Evolutionary conservation across 2,329 filamentous ascomycete species (phyloP), one percentile per base, ranked within the genome.

Genomic region (Trichoderma polysporum): DNA sequence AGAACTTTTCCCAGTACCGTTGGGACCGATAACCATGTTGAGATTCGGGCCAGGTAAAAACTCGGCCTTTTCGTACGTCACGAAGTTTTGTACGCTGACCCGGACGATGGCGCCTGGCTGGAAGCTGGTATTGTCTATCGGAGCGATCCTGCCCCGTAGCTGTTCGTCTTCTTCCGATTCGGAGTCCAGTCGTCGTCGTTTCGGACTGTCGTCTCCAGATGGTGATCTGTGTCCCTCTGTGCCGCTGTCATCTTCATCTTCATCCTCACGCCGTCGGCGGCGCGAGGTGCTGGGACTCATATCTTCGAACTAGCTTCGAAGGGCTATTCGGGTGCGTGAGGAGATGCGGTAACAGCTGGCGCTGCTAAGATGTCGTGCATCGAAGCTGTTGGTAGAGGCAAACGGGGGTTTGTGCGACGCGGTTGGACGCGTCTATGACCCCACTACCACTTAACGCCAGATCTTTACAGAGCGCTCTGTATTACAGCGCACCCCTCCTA

Each of bases 21-120:
- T 99, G n/a, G 95, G 95, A 0, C 95, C 95, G 72, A 99, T 97
- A 62, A 99, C 90, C 94, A 99, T 98, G 77, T 99, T 99, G 74
- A 99, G 79, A 76, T 92, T 94, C 0, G 95, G 94, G 0, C 95
- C 95, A 13, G 93, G 93, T 67, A 90, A 88, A 78, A 98, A 97
- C 71, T 97, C 94, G 65, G 93, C 94, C 62, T 90, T 88, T 58
- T 92, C 93, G 79, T 99, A 99, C 0, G 95, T 99, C 65, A 99
- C 93, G 73, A 99, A 99, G 78, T 98, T 92, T 57, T 85, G 86
- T 52, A 98, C 85, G 71, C 88, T 90, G 56, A 99, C 93, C 39
- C 94, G 88, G 57, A 97, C 89, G 71, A 99, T 96, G 10, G 95
- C 90, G 12, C 95, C 95, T 2, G 93, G 89, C 70, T 91, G 85